phyloP scores from a whole-genome alignment of 306 rosid species.

The Prunus kanzakura region DNA sequence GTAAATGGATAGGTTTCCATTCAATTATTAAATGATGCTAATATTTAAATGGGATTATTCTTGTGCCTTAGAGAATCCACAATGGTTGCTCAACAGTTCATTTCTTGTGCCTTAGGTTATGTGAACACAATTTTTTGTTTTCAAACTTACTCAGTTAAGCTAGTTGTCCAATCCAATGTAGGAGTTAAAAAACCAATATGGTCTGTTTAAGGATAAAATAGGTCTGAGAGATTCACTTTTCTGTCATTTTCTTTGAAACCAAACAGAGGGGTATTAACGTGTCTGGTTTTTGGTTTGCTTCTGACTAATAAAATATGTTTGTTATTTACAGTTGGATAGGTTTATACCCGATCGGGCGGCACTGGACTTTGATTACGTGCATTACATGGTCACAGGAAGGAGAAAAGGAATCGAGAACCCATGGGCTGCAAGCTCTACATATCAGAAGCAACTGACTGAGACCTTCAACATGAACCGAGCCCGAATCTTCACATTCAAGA shows the following conservation, averaged over 20 bases:
- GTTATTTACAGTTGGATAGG: conserved; percentile 3
- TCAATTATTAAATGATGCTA: neutral
- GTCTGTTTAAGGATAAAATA: neutral
- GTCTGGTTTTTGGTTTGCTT: neutral
- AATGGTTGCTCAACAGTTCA: too few relatives aligned
- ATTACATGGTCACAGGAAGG: conserved; percentile 49
- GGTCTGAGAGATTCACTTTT: neutral
- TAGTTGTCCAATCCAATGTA: neutral
- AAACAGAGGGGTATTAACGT: neutral
- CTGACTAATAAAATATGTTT: neutral
- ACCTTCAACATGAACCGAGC: conserved; percentile 49
- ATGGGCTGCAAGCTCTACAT: conserved; percentile 17
- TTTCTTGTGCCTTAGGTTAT: conserved; percentile 14
- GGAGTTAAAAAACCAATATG: neutral
- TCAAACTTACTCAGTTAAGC: neutral
- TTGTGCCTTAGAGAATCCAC: conserved; percentile 35
- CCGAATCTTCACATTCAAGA: conserved; percentile 61
- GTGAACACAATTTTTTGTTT: neutral
- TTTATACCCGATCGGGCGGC: conserved; percentile 39
- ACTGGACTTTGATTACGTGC: conserved; percentile 47
- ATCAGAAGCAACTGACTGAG: conserved; percentile 39
- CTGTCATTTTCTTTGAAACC: neutral
- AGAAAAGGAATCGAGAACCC: conserved; percentile 38
- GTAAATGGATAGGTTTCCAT: neutral
- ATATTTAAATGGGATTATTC: conserved; percentile 11